Base-by-base conservation (phyloP, 805 yeast species). In the Maudiozyma serrabonitensis region DNA sequence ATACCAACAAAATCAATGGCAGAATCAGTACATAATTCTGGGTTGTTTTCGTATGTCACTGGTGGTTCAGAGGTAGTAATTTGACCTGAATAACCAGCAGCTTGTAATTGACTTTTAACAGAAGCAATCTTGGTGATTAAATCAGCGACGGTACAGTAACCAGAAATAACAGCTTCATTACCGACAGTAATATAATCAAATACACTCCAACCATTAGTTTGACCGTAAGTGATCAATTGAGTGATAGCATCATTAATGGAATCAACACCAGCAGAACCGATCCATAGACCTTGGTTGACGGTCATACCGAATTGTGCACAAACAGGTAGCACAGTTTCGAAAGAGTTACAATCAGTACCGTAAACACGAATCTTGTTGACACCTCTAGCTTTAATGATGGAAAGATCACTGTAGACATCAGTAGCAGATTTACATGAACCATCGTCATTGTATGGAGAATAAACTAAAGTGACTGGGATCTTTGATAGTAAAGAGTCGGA, bases 41-140 rank as follows among this genome's bases (percentile, higher is more conserved):
- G 87, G 63, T 84, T 54, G 46, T 70, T 63, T 61, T 76, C 76
- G 66, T 75, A 89, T 18, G 81, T 68, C 13, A 77, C 84, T n/a
- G 96, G 93, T 48, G 96, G 95, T 66, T 90, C 97, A 50, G 95
- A 79, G 18, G 95, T 89, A 21, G 95, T 82, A 43, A 89, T 74
- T 48, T 69, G 61, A 47, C 96, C 96, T 9, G 72, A 67, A 69
- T 81, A 90, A 38, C 97, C 97, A 26, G 87, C 90, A 46, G 63
- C 67, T 49, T 69, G 61, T 50, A 90, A 75, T 53, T 68, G 67
- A 12, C 73, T 37, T 65, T 81, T 84, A 46, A 87, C 93, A 12
- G 78, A 67, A 0, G 78, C 50, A 53, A 88, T 83, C 68, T 87
- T 87, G 45, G 67, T 42, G 32, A 82, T 71, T 56, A 90, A 75